phyloP scores from a whole-genome alignment of 164 flowering plant species.

The Protea cynaroides region DNA sequence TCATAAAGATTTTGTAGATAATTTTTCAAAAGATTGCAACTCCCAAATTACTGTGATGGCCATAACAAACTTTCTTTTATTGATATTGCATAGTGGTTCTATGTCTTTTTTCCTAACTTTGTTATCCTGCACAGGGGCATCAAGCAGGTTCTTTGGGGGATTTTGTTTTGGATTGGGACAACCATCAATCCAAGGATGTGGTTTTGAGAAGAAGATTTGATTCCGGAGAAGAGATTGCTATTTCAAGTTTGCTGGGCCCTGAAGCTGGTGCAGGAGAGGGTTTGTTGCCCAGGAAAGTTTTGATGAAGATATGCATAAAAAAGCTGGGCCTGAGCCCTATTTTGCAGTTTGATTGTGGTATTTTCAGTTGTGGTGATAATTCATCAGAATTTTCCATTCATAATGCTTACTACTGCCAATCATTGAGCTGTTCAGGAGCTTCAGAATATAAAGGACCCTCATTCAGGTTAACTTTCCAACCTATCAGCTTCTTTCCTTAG shows the following conservation, averaged over 20 bases:
- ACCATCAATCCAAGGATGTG: conserved; percentile 54
- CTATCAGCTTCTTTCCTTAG: neutral
- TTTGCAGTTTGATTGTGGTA: conserved; percentile 70
- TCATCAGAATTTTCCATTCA: conserved; percentile 35
- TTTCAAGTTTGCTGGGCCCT: conserved; percentile 60
- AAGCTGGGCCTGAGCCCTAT: conserved; percentile 64
- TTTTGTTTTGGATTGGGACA: conserved; percentile 57
- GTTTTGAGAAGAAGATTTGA: conserved; percentile 50
- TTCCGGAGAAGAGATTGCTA: conserved; percentile 66
- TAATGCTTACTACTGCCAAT: conserved; percentile 37
- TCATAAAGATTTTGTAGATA: too few relatives aligned
- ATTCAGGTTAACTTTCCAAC: conserved; percentile 40
- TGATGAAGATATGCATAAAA: conserved; percentile 69
- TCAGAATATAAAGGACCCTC: conserved; percentile 56
- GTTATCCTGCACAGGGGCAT: conserved; percentile 21
- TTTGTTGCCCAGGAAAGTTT: conserved; percentile 37
- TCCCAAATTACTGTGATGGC: neutral
- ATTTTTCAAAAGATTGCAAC: too few relatives aligned
- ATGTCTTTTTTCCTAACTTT: neutral
- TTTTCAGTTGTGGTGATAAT: conserved; percentile 18
- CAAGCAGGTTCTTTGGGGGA: conserved; percentile 40
- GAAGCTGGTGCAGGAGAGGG: conserved; percentile 12
- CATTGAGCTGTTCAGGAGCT: conserved; percentile 19
- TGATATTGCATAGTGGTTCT: neutral
- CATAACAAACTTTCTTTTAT: neutral